phyloP scores from a whole-genome alignment of 176 grass and related monocot genomes.

The Zea mays region DNA sequence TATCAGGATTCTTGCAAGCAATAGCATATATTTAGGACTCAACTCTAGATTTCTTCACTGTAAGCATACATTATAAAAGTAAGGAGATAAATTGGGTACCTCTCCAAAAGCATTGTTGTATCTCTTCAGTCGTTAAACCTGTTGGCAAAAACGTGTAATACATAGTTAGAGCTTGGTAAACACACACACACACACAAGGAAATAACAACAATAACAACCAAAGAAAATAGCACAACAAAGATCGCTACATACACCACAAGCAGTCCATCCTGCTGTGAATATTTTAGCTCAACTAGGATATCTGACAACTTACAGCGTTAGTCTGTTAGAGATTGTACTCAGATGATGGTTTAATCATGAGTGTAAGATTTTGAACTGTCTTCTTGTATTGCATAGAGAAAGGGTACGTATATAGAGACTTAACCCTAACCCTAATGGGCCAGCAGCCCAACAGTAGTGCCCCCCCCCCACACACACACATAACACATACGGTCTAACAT shows the following conservation, averaged over 20 bases:
- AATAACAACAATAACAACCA: not conserved
- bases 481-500: no score
- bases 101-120: slow-evolving; percentile 79
- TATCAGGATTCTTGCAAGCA: slow-evolving; percentile 27
- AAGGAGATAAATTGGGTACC: slow-evolving; percentile 43
- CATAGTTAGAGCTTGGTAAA: slow-evolving; percentile 27
- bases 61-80: slow-evolving; percentile 14
- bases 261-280: not conserved
- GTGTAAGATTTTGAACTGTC: not conserved
- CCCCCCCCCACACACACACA: no score
- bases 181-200: not conserved
- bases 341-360: slow-evolving; percentile 17
- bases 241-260: not conserved
- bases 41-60: slow-evolving; percentile 25
- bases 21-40: not conserved
- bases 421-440: no score
- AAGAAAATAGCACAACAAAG: not conserved
- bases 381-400: no score
- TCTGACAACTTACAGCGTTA: not conserved
- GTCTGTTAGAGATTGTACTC: not conserved
- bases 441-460: no score
- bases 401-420: no score
- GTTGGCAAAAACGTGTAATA: not conserved
- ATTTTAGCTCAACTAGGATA: not conserved
- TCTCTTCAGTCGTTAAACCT: slow-evolving; percentile 65